Evolutionary conservation across 371 early-diverging fungal species (phyloP).

Genomic region (Circinella umbellata): DNA sequence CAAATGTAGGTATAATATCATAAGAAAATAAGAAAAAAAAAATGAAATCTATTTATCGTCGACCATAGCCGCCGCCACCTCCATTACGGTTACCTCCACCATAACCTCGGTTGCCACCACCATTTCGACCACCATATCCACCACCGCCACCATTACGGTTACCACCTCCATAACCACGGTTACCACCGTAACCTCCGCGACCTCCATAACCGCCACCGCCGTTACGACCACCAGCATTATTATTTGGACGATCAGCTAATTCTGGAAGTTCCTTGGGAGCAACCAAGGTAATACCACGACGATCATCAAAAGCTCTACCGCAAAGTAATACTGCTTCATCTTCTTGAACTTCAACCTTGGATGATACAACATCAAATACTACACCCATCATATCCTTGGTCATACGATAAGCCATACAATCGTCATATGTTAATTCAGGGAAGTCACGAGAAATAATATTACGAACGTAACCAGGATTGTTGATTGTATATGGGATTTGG

Average conservation of each 20-base stretch:
- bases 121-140: constrained; percentile 11
- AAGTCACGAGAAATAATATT: constrained; percentile 72
- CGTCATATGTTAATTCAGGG: constrained; percentile 71
- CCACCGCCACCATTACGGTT: constrained; percentile 2
- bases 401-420: constrained; percentile 79
- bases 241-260: constrained; percentile 68
- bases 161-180: constrained; percentile 10
- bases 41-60: background rate
- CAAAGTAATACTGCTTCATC: constrained; percentile 43
- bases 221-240: constrained; percentile 20
- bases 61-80: constrained; percentile 17
- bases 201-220: constrained; percentile 22
- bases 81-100: constrained; percentile 23
- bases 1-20: too few relatives aligned
- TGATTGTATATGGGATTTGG: constrained; percentile 63
- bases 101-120: constrained; percentile 21
- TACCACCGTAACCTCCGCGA: constrained; percentile 13
- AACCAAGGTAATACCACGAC: constrained; percentile 62
- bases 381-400: constrained; percentile 81
- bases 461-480: constrained; percentile 82
- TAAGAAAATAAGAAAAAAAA: background rate
- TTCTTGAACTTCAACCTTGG: constrained; percentile 65
- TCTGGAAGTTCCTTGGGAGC: constrained; percentile 79
- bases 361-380: constrained; percentile 78
- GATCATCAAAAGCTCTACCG: constrained; percentile 67